Percentiles rank a stretch among this genome's conserved stretches.
Conservation (phyloP, 441 rosid species). For the California macrophylla region DNA sequence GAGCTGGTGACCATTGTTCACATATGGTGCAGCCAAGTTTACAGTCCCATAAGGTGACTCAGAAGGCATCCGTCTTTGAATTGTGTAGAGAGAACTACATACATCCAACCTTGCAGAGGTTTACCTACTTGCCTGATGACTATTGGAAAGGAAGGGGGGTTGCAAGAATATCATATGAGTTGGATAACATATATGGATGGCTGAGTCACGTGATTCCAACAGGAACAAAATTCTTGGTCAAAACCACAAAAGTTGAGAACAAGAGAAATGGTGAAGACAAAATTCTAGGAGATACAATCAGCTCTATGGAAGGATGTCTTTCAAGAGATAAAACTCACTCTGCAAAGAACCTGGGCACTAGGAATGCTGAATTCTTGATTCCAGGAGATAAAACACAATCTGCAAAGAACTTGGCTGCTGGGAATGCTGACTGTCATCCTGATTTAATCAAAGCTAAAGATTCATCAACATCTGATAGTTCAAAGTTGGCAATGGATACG, state of each 20-base stretch:
- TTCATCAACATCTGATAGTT: constrained; percentile 16
- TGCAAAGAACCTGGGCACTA: constrained; percentile 17
- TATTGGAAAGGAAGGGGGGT: constrained; percentile 25
- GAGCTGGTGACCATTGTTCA: constrained; percentile 13
- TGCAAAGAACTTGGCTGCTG: constrained; percentile 18
- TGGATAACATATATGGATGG: constrained; percentile 33
- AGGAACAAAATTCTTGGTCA: constrained; percentile 14
- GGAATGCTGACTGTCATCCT: constrained; percentile 19
- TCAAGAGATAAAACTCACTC: constrained; percentile 24
- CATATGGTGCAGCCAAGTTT: constrained; percentile 24
- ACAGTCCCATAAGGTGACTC: constrained; percentile 26
- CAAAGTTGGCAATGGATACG: constrained; percentile 7
- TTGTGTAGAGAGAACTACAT: constrained; percentile 13
- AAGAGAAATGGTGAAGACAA: constrained; percentile 20
- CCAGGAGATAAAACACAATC: constrained; percentile 19
- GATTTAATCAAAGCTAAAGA: constrained; percentile 23
- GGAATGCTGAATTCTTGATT: constrained; percentile 14
- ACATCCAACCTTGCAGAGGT: constrained; percentile 20
- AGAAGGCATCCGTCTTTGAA: constrained; percentile 24
- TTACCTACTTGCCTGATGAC: constrained; percentile 24
- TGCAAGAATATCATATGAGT: constrained; percentile 25
- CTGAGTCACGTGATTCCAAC: constrained; percentile 37
- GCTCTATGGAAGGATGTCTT: constrained; percentile 15
- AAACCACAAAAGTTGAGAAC: constrained; percentile 20
- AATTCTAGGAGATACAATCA: constrained; percentile 15